Evolutionary conservation across 139 green algal genomes (phyloP), one percentile per base, ranked within the genome.

Genomic region (Chlorella sp.): DNA sequence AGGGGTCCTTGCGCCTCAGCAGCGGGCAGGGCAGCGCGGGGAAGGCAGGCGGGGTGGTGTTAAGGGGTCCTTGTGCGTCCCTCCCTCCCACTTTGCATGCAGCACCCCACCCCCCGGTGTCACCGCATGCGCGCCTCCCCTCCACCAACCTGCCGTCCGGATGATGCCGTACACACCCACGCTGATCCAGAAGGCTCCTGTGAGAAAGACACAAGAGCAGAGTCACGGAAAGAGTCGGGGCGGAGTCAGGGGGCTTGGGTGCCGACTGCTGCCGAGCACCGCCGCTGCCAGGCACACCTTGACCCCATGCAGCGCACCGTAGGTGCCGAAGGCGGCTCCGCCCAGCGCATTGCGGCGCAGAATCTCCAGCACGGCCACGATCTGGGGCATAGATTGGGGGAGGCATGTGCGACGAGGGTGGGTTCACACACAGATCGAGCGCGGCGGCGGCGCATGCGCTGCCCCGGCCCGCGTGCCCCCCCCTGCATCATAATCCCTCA

Each of bases 141-240:
- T n/a, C n/a, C n/a, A n/a, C n/a, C n/a, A n/a, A 60, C 51, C 51
- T 60, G 51, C 51, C 4, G 81, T 44, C 17, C 64, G 51, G 38
- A 81, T 81, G 54, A 58, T 68, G 72, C 81, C 81, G n/a, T 85
- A 81, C 41, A 82, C 68, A n/a, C 81, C 81, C 14, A 86, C 48
- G 43, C 44, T 51, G 56, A 86, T 68, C 68, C 68, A 86, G n/a
- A 86, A 86, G 43, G 81, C 22, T 17, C 81, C 69, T 76, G 69
- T 38, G n/a, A 48, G 16, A 28, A 11, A 16, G 65, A 9, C 65
- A 8, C 13, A 9, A 16, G n/a, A 14, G 58, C 4, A 20, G 58
- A n/a, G 58, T 4, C 58, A 32, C 4, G 58, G n/a, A n/a, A n/a
- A n/a, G n/a, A n/a, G n/a, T n/a, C n/a, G n/a, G n/a, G n/a, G n/a